Evolutionary conservation across 2,329 filamentous ascomycete species (phyloP).

Genomic region (Neofusicoccum sp.): DNA sequence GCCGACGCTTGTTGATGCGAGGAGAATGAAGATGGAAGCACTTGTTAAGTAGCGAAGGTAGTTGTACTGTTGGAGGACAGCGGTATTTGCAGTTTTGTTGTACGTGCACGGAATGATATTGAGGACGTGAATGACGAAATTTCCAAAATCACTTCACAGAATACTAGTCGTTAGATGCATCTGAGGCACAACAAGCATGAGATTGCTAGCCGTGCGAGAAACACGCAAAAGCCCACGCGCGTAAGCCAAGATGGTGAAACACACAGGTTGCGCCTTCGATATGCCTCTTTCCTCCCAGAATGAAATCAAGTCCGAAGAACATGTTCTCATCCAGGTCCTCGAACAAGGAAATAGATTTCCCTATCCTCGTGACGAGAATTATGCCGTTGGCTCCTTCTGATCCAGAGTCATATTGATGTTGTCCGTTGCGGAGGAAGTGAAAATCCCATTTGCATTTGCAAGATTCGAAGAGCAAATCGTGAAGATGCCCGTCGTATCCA

Average conservation of each 20-base stretch:
- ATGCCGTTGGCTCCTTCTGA: conserved; percentile 35
- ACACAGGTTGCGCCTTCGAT: conserved; percentile 40
- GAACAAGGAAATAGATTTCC: conserved; percentile 23
- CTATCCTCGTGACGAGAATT: conserved; percentile 26
- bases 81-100: too few species aligned
- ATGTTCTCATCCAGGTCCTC: conserved; percentile 25
- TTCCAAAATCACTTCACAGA: too few species aligned
- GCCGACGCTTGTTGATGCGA: too few species aligned
- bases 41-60: too few species aligned
- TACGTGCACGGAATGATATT: too few species aligned
- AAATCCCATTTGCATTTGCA: conserved; percentile 32
- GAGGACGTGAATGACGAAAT: too few species aligned
- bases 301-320: conserved; percentile 29
- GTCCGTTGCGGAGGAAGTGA: conserved; percentile 30
- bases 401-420: conserved; percentile 37
- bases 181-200: conserved; percentile 13
- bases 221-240: conserved; percentile 18
- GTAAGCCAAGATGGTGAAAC: conserved; percentile 30
- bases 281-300: conserved; percentile 38
- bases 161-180: too few species aligned
- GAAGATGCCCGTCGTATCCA: conserved; percentile 25
- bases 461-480: conserved; percentile 30
- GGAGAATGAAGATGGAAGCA: too few species aligned
- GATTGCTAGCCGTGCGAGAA: conserved; percentile 3
- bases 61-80: too few species aligned